Evolutionary conservation across 2,329 filamentous ascomycete species (phyloP).

Genomic region (Zymoseptoria passerinii): DNA sequence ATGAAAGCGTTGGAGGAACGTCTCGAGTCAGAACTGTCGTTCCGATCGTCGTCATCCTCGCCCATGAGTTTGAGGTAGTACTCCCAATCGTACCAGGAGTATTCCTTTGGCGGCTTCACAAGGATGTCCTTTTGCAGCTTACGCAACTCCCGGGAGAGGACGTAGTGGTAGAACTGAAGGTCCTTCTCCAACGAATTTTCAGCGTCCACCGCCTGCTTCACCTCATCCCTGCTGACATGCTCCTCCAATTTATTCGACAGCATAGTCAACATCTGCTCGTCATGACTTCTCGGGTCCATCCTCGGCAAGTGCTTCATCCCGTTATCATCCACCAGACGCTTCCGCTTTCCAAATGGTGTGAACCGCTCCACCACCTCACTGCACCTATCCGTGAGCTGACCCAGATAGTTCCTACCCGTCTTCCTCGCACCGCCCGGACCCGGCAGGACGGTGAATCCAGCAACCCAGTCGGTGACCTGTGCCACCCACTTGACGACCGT

Average conservation of each 20-base stretch:
- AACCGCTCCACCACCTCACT: constrained; percentile 8
- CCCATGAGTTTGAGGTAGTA: constrained; percentile 43
- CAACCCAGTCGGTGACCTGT: constrained; percentile 48
- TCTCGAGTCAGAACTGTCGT: constrained; percentile 13
- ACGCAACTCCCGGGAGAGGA: constrained; percentile 39
- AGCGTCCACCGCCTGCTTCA: constrained; percentile 28
- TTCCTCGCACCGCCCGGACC: constrained; percentile 3
- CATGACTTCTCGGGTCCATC: constrained; percentile 15
- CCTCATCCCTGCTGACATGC: constrained; percentile 34
- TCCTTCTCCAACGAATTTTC: constrained; percentile 29
- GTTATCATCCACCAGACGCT: constrained; percentile 2
- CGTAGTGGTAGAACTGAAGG: constrained; percentile 44
- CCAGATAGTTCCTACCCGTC: constrained; percentile 19
- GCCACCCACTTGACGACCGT: constrained; percentile 48
- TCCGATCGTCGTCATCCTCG: constrained; percentile 34
- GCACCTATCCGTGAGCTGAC: constrained; percentile 1
- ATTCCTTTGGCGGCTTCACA: constrained; percentile 30
- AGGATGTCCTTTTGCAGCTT: constrained; percentile 37
- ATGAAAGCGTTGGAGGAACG: background rate
- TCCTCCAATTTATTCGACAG: constrained; percentile 20
- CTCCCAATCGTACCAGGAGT: constrained; percentile 37
- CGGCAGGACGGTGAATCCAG: constrained; percentile 42
- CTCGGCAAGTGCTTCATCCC: constrained; percentile 9
- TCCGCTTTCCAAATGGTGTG: constrained; percentile 2
- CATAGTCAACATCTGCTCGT: constrained; percentile 12